Evolutionary conservation across 371 early-diverging fungal genomes (phyloP), one percentile per base, ranked within the genome.

Genomic region (Saksenaea oblongispora): DNA sequence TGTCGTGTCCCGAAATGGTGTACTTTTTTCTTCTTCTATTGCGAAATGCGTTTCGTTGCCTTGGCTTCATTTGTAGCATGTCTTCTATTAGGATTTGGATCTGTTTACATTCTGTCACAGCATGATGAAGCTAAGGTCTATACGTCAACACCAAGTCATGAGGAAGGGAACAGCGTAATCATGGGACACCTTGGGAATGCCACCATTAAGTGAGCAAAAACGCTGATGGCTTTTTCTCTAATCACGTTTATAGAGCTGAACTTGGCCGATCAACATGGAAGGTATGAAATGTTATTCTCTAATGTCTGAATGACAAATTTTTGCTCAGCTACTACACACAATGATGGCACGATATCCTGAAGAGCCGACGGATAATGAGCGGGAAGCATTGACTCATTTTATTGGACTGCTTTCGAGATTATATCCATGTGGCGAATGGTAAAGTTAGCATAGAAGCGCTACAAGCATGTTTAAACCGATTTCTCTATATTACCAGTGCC

Each of bases 361-460:
- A 36, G 76, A 89, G 11, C 99, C 99, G 1, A 90, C 88, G 0
- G 53, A 60, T n/a, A 88, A 91, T 37, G 94, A 98, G 72, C 82
- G 93, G 58, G 74, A 82, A n/a, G 89, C 95, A 3, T 72, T 95
- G 55, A 73, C 83, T 28, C 87, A 88, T 54, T 98, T 95, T 66
- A 83, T 99, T 64, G 82, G 84, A 60, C 69, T 96, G 13, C 86
- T 99, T 59, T 91, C 95, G 3, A 79, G 93, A 62, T 72, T 99
- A 34, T 99, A 98, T 76, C 99, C 99, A 10, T 99, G 99, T 72
- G 97, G 96, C 39, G 96, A 97, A 77, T 99, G 99, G 93, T 92
- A 86, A 79, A 62, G 63, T 7, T 4, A 11, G 28, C 15, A 28
- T 14, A 26, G 13, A 39, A 37, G 15, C 5, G 5, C 5, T n/a